Conservation (phyloP, 2,329 filamentous ascomycete species). For the Lasiodiplodia sp. region DNA sequence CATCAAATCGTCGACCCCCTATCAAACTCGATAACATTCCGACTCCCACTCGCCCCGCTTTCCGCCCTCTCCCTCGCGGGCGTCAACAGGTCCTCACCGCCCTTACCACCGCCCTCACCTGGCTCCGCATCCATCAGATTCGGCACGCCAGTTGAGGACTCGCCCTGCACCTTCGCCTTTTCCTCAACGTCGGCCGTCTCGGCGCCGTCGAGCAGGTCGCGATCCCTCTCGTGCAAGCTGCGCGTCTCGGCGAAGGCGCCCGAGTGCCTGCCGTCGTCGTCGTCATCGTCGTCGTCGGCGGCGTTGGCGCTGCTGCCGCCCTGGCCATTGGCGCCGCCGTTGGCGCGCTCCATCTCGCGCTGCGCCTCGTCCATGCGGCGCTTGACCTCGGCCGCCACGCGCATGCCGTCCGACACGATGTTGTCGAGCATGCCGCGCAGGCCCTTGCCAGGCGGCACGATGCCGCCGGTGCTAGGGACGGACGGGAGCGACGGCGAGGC, state of each 20-base stretch:
- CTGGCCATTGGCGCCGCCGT: conserved; percentile 62
- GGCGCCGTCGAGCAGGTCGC: conserved; percentile 58
- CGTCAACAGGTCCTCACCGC: conserved; percentile 12
- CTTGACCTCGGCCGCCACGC: conserved; percentile 90
- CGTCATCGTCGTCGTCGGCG: conserved; percentile 70
- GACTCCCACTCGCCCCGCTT: not conserved
- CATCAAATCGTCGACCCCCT: conserved; percentile 5
- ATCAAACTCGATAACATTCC: not conserved
- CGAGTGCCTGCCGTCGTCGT: conserved; percentile 55
- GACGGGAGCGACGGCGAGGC: conserved; percentile 33
- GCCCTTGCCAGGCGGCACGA: conserved; percentile 72
- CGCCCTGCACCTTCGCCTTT: not conserved
- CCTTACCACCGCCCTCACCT: conserved; percentile 33
- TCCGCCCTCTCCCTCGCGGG: not conserved
- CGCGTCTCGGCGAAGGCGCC: conserved; percentile 29
- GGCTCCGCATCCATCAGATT: conserved; percentile 20
- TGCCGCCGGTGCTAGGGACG: conserved; percentile 58
- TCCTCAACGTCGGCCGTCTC: conserved; percentile 53
- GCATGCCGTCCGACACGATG: conserved; percentile 96
- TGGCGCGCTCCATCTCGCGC: conserved; percentile 75
- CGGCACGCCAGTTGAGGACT: not conserved
- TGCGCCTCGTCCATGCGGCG: conserved; percentile 96
- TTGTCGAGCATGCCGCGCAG: conserved; percentile 93
- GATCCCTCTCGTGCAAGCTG: conserved; percentile 38
- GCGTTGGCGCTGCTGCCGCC: conserved; percentile 49